Percentiles rank a stretch among this genome's conserved stretches.
Evolutionary conservation across 2,329 filamentous ascomycete species (phyloP).

Genomic region (Biscogniauxia sp.): DNA sequence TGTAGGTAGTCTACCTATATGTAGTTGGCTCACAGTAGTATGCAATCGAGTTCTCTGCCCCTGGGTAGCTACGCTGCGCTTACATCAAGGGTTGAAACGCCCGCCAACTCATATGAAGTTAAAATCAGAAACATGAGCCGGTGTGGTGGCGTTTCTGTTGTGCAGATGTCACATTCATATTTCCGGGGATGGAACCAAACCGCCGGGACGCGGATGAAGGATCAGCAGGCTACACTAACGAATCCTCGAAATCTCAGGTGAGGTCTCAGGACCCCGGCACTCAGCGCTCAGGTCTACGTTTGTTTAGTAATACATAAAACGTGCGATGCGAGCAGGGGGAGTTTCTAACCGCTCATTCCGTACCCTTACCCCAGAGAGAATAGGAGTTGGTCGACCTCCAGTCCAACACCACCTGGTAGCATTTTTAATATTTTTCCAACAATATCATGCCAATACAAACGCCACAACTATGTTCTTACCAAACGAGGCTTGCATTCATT

Average conservation of each 20-base stretch:
- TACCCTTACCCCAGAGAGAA: background rate
- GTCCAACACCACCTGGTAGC: background rate
- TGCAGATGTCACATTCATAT: conserved; percentile 17
- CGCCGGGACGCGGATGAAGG: background rate
- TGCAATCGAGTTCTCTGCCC: background rate
- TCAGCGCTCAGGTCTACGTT: background rate
- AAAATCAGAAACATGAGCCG: conserved; percentile 10
- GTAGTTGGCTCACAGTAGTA: background rate
- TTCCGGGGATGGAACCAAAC: background rate
- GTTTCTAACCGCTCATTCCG: background rate
- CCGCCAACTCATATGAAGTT: conserved; percentile 9
- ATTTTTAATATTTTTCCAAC: background rate
- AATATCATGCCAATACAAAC: background rate
- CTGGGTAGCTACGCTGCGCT: background rate
- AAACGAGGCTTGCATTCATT: background rate
- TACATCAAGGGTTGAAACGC: conserved; percentile 6
- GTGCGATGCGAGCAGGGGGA: background rate
- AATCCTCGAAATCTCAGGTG: background rate
- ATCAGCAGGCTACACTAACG: background rate
- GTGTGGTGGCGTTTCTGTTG: conserved; percentile 14
- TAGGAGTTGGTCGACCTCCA: background rate
- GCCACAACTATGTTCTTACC: background rate
- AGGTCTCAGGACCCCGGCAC: background rate
- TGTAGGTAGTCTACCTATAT: no score
- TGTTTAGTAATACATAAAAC: background rate